Percentiles rank a stretch among this genome's conserved stretches.
phyloP scores from a whole-genome alignment of 495 filamentous ascomycete species.

The Paragyromitra xinjiangensis region DNA sequence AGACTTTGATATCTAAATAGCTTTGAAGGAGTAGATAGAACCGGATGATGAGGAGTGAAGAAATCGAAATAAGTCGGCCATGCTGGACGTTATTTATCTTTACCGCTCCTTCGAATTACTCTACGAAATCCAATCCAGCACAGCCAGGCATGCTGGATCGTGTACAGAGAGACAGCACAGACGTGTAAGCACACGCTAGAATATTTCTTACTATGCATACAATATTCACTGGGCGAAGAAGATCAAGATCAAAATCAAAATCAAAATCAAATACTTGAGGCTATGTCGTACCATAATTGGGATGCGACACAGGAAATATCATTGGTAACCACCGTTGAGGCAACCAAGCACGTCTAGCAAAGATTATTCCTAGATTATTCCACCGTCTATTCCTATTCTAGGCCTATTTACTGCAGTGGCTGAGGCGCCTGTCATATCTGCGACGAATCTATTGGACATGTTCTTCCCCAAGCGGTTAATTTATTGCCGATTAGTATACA shows the following conservation, averaged over 20 bases:
- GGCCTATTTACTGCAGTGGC: conserved; percentile 29
- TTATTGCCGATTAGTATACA: not conserved
- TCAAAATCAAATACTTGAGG: conserved; percentile 13
- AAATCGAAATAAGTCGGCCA: conserved; percentile 19
- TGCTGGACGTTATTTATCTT: conserved; percentile 37
- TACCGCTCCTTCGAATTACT: not conserved
- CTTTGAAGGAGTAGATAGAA: conserved; percentile 3
- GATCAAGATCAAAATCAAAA: too few relatives aligned
- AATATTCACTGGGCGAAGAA: not conserved
- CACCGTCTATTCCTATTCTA: conserved; percentile 6
- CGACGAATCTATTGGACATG: not conserved
- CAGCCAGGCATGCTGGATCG: not conserved
- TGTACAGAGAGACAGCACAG: conserved; percentile 12
- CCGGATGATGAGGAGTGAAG: conserved; percentile 24
- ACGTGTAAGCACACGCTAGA: conserved; percentile 28
- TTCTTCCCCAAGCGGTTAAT: not conserved
- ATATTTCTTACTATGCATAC: conserved; percentile 14
- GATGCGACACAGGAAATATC: not conserved
- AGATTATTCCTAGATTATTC: not conserved
- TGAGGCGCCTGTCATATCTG: conserved; percentile 8
- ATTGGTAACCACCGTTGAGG: not conserved
- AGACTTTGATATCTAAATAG: not conserved
- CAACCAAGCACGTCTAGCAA: not conserved
- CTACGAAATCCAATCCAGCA: not conserved
- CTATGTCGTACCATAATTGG: conserved; percentile 22